A percentile compares a stretch with the other conserved stretches of the same genome.
These are phyloP conservation scores for Cyclotella baltica DNA, from an alignment of 108 stramenopile genomes.

Conservation along the genomic window DNA sequence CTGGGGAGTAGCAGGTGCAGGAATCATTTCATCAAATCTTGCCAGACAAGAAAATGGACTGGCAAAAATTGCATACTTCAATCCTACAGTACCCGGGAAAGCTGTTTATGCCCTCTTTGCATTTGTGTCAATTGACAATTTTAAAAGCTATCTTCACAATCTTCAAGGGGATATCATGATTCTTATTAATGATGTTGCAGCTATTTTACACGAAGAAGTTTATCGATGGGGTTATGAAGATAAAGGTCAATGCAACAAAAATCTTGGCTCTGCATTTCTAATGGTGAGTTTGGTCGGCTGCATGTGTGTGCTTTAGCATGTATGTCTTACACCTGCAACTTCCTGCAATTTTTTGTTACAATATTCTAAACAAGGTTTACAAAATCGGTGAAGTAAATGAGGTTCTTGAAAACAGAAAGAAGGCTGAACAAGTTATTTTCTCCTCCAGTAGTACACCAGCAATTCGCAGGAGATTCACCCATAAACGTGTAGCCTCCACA, in stretches of 20 bases:
- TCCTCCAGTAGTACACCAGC: slow-evolving; percentile 37
- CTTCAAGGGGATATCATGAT: slow-evolving; percentile 95
- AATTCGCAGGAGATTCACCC: slow-evolving; percentile 25
- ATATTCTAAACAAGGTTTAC: slow-evolving; percentile 14
- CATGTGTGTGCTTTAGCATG: too few relatives aligned
- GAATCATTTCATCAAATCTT: slow-evolving; percentile 96
- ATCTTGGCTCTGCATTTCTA: slow-evolving; percentile 95
- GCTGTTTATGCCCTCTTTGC: slow-evolving; percentile 93
- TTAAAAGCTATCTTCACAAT: slow-evolving; percentile 79
- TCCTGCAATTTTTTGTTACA: too few relatives aligned
- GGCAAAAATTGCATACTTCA: slow-evolving; percentile 72
- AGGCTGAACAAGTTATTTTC: slow-evolving; percentile 84
- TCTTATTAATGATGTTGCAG: slow-evolving; percentile 95
- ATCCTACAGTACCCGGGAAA: slow-evolving; percentile 92
- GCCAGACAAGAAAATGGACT: slow-evolving; percentile 74
- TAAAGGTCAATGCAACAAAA: slow-evolving; percentile 96
- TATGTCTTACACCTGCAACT: too few relatives aligned
- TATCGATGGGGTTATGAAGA: slow-evolving; percentile 90
- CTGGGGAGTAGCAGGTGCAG: slow-evolving; percentile 97
- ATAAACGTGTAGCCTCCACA: background rate
- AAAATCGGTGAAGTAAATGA: slow-evolving; percentile 82
- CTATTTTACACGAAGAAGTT: slow-evolving; percentile 90
- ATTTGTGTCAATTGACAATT: slow-evolving; percentile 93
- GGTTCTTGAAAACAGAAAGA: slow-evolving; percentile 74
- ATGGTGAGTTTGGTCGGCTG: slow-evolving; percentile 64